Evolutionary conservation across 345 rosid species (phyloP).

Genomic region (Firmiana major): DNA sequence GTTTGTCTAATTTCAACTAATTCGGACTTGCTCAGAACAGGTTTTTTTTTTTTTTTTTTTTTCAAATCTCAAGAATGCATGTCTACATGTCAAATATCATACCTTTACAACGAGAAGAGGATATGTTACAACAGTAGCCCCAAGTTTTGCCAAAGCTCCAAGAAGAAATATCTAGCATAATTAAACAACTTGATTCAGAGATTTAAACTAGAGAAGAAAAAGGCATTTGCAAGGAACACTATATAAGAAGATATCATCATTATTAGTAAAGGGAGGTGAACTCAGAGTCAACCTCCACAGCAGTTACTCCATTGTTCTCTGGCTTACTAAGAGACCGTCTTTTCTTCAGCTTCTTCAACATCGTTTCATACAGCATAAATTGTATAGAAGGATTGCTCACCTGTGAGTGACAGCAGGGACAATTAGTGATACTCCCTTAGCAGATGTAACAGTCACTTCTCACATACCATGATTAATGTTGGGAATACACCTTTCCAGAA

Average conservation of each 20-base stretch:
- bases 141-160: slow-evolving; percentile 97
- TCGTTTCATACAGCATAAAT: slow-evolving; percentile 93
- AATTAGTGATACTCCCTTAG: slow-evolving; percentile 26
- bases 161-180: slow-evolving; percentile 75
- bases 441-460: slow-evolving; percentile 29
- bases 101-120: slow-evolving; percentile 96
- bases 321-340: slow-evolving; percentile 42
- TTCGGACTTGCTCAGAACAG: background rate
- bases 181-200: slow-evolving; percentile 14
- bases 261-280: slow-evolving; percentile 14
- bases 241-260: background rate
- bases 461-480: slow-evolving; percentile 86
- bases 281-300: slow-evolving; percentile 62
- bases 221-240: background rate
- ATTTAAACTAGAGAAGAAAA: background rate
- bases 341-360: slow-evolving; percentile 79
- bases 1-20: background rate
- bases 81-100: slow-evolving; percentile 22
- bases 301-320: slow-evolving; percentile 54
- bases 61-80: slow-evolving; percentile 3
- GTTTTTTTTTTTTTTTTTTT: background rate
- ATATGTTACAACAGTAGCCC: slow-evolving; percentile 91
- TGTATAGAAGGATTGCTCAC: slow-evolving; percentile 98
- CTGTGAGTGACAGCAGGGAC: slow-evolving; percentile 35
- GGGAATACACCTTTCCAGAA: slow-evolving; percentile 98